These are phyloP conservation scores for Cutaneotrichosporon cutaneum DNA, from an alignment of 1,284 basidiomycete species.

Conservation along the genomic window DNA sequence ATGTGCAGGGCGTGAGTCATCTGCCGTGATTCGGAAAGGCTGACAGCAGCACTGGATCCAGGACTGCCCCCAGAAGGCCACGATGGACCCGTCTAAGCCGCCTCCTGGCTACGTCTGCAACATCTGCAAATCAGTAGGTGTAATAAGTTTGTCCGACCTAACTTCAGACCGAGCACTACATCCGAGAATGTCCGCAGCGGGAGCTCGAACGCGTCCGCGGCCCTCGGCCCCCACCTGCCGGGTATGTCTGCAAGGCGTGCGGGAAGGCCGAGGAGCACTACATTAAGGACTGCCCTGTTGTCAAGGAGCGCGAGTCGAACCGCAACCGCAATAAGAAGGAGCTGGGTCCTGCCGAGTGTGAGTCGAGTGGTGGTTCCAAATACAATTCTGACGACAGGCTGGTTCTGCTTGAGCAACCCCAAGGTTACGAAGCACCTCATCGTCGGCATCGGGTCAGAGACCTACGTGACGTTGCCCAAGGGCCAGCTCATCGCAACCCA, in stretches of 20 bases:
- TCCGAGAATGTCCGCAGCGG: conserved; percentile 79
- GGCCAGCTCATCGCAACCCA: conserved; percentile 81
- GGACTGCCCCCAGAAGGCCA: conserved; percentile 47
- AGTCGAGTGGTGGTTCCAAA: not conserved
- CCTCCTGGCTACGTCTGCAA: conserved; percentile 48
- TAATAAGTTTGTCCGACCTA: conserved; percentile 16
- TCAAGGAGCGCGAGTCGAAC: conserved; percentile 55
- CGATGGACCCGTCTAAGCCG: conserved; percentile 30
- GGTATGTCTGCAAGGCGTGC: conserved; percentile 84
- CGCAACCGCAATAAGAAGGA: conserved; percentile 50
- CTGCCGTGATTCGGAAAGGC: not conserved
- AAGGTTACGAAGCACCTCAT: conserved; percentile 87
- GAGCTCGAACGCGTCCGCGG: conserved; percentile 56
- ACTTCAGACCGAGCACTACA: conserved; percentile 69
- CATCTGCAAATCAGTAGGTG: conserved; percentile 47
- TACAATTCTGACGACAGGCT: conserved; percentile 58
- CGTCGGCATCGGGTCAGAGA: conserved; percentile 84
- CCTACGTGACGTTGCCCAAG: conserved; percentile 88
- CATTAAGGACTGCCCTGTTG: conserved; percentile 79
- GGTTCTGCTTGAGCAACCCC: conserved; percentile 95
- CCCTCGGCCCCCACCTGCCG: conserved; percentile 63
- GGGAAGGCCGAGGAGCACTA: conserved; percentile 72
- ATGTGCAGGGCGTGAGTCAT: conserved; percentile 54
- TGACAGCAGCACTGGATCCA: conserved; percentile 48
- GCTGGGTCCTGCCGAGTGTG: conserved; percentile 63